These are phyloP conservation scores for Oryza coarctata DNA, from an alignment of 176 grass and related monocot species.

Conservation along the genomic window DNA sequence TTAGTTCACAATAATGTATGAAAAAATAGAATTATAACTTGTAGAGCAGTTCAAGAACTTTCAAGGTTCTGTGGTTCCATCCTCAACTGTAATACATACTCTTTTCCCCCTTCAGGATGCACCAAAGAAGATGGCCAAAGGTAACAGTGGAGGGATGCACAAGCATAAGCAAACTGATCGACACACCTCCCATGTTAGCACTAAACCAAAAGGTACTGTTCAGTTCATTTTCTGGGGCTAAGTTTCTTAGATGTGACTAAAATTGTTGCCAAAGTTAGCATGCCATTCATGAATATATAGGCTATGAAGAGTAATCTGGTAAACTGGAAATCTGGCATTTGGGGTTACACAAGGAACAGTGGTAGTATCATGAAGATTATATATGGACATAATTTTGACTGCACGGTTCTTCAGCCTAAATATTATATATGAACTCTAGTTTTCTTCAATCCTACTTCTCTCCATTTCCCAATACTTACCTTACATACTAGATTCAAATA, in stretches of 20 bases:
- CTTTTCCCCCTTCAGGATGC: slow-evolving; percentile 33
- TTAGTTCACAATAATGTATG: not conserved
- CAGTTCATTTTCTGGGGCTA: not conserved
- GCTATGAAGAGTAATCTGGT: slow-evolving; percentile 2
- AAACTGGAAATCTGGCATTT: slow-evolving; percentile 14
- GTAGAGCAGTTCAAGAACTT: not conserved
- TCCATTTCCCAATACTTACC: not conserved
- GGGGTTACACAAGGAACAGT: not conserved
- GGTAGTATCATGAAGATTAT: not conserved
- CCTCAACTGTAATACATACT: not conserved
- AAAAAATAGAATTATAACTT: not conserved
- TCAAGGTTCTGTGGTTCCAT: not conserved
- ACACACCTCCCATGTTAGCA: not conserved
- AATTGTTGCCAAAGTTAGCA: slow-evolving; percentile 15
- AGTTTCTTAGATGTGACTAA: not conserved
- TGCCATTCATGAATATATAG: not conserved
- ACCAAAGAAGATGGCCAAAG: slow-evolving; percentile 25
- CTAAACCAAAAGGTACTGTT: slow-evolving; percentile 34
- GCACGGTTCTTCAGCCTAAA: not conserved
- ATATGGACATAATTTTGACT: not conserved
- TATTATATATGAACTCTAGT: not conserved
- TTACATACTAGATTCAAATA: not conserved
- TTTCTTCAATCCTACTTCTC: not conserved
- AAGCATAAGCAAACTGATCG: slow-evolving; percentile 15
- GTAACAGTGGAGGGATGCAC: not conserved